A percentile compares a stretch with the other conserved stretches of the same genome.
These are phyloP conservation scores for Calvatia gigantea DNA, from an alignment of 768 basidiomycete genomes.

Conservation along the genomic window DNA sequence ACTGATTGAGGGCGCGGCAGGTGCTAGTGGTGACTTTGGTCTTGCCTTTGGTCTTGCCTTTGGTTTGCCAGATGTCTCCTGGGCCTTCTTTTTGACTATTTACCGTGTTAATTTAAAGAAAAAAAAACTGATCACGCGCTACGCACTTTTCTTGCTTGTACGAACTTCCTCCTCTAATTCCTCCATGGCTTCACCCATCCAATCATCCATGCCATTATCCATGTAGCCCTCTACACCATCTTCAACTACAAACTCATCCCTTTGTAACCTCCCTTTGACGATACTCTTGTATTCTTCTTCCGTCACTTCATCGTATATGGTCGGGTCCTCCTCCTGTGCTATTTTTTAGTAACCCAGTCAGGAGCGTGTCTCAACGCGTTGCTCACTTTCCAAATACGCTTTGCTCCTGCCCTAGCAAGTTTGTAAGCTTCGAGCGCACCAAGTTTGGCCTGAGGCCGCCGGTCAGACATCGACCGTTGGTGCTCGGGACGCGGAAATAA, in stretches of 20 bases:
- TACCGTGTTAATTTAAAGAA: background rate
- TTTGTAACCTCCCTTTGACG: slow-evolving; percentile 76
- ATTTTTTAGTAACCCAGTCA: background rate
- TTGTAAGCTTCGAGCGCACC: slow-evolving; percentile 60
- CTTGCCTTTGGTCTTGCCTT: slow-evolving; percentile 43
- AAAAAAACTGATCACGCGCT: slow-evolving; percentile 30
- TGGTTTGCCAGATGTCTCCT: slow-evolving; percentile 30
- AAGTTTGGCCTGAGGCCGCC: slow-evolving; percentile 38
- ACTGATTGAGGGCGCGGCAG: slow-evolving; percentile 58
- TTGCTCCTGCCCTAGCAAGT: slow-evolving; percentile 56
- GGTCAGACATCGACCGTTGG: slow-evolving; percentile 30
- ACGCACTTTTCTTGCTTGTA: slow-evolving; percentile 41
- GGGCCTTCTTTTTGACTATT: slow-evolving; percentile 39
- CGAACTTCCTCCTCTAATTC: slow-evolving; percentile 49
- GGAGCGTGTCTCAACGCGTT: slow-evolving; percentile 11
- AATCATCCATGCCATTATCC: slow-evolving; percentile 97
- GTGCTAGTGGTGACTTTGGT: slow-evolving; percentile 47
- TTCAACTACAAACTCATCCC: slow-evolving; percentile 94
- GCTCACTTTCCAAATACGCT: slow-evolving; percentile 55
- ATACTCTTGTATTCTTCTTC: slow-evolving; percentile 88
- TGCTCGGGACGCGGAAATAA: background rate
- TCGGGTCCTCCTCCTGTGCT: slow-evolving; percentile 51
- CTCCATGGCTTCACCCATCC: slow-evolving; percentile 54
- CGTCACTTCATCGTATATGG: slow-evolving; percentile 85
- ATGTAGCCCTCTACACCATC: slow-evolving; percentile 90